Evolutionary conservation across 2,329 filamentous ascomycete species (phyloP).

Genomic region (Macroventuria anomochaeta): DNA sequence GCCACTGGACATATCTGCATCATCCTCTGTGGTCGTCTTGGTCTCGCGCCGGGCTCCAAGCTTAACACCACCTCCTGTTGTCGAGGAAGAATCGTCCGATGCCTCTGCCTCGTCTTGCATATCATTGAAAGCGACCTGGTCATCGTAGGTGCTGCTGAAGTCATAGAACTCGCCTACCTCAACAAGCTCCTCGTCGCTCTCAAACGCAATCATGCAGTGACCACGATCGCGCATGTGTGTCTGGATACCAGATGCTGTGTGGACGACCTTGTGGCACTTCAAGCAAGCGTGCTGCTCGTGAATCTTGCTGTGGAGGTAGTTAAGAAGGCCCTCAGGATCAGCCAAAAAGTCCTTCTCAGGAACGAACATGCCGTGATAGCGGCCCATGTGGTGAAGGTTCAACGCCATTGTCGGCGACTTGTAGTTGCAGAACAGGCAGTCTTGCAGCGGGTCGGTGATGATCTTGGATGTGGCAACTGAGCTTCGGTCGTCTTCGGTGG

Average conservation of each 20-base stretch:
- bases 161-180: slow-evolving; percentile 97
- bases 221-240: slow-evolving; percentile 98
- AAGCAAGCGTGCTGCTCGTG: slow-evolving; percentile 82
- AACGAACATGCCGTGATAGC: slow-evolving; percentile 93
- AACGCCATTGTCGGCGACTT: slow-evolving; percentile 76
- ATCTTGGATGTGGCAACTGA: slow-evolving; percentile 40
- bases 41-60: slow-evolving; percentile 67
- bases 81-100: slow-evolving; percentile 56
- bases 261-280: slow-evolving; percentile 83
- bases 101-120: slow-evolving; percentile 51
- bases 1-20: slow-evolving; percentile 53
- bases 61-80: slow-evolving; percentile 67
- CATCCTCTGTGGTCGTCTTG: slow-evolving; percentile 47
- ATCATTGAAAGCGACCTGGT: slow-evolving; percentile 69
- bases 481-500: slow-evolving; percentile 52
- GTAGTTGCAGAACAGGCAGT: slow-evolving; percentile 92
- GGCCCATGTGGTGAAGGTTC: slow-evolving; percentile 88
- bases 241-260: slow-evolving; percentile 79
- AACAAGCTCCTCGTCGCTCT: slow-evolving; percentile 85
- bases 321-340: slow-evolving; percentile 80
- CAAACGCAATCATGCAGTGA: slow-evolving; percentile 96
- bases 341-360: slow-evolving; percentile 86
- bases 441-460: slow-evolving; percentile 51
- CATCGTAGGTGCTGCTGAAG: slow-evolving; percentile 93
- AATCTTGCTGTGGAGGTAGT: slow-evolving; percentile 80